Evolutionary conservation across 768 basidiomycete species (phyloP).

Genomic region (Russula ochroleuca): DNA sequence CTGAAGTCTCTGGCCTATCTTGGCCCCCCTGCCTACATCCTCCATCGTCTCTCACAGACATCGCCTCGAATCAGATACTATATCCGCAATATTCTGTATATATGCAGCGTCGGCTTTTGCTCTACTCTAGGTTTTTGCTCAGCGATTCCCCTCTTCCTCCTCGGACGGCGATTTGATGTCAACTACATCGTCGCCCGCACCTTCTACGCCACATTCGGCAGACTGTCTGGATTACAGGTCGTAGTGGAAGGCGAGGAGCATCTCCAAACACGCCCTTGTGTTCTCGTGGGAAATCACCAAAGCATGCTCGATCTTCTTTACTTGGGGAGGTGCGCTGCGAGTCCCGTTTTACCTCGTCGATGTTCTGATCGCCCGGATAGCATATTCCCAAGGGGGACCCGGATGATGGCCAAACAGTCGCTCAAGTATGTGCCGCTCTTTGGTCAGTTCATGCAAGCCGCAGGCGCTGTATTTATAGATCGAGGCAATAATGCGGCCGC

Average conservation of each 20-base stretch:
- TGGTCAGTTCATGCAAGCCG: conserved; percentile 86
- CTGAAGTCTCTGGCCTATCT: conserved; percentile 72
- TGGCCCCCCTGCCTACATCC: conserved; percentile 64
- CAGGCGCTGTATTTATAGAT: conserved; percentile 89
- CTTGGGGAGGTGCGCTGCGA: conserved; percentile 61
- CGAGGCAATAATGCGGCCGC: conserved; percentile 75
- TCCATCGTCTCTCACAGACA: conserved; percentile 53
- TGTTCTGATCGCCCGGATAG: conserved; percentile 17
- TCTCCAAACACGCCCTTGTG: conserved; percentile 62
- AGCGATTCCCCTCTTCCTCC: conserved; percentile 57
- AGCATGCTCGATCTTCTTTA: conserved; percentile 85
- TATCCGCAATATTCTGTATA: conserved; percentile 65
- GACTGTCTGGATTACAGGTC: conserved; percentile 60
- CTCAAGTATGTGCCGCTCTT: conserved; percentile 77
- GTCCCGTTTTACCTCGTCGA: neutral
- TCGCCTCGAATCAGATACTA: conserved; percentile 65
- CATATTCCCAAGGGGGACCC: conserved; percentile 73
- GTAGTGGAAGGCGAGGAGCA: conserved; percentile 86
- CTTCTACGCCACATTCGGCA: conserved; percentile 70
- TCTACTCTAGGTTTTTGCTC: conserved; percentile 67
- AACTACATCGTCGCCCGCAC: conserved; percentile 78
- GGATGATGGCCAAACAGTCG: conserved; percentile 92
- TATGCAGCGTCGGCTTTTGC: conserved; percentile 62
- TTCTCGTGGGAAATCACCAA: conserved; percentile 89
- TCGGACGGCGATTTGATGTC: conserved; percentile 71